Conservation (phyloP, 768 basidiomycete species). For the Russula olivacea region DNA sequence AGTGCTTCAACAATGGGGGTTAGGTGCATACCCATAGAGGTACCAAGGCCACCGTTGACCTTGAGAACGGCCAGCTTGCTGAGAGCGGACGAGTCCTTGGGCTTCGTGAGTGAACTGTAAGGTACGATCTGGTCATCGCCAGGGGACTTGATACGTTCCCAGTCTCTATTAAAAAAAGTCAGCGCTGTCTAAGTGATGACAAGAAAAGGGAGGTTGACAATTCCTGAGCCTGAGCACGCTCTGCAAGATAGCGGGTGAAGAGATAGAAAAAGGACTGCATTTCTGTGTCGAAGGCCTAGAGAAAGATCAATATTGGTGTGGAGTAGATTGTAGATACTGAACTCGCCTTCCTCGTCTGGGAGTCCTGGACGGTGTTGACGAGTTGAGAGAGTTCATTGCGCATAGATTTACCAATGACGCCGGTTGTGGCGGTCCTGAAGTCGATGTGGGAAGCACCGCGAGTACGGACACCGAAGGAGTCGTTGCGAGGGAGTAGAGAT, state of each 20-base stretch:
- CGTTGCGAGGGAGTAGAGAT: conserved; percentile 50
- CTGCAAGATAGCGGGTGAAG: conserved; percentile 89
- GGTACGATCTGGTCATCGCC: conserved; percentile 56
- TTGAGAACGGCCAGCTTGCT: conserved; percentile 72
- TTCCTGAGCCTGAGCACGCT: conserved; percentile 80
- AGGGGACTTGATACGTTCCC: conserved; percentile 53
- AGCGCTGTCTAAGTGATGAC: not conserved
- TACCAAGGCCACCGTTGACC: conserved; percentile 71
- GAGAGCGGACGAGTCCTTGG: conserved; percentile 45
- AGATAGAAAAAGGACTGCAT: conserved; percentile 96
- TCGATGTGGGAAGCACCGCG: conserved; percentile 81
- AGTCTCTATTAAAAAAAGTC: conserved; percentile 28
- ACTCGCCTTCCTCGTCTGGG: conserved; percentile 71
- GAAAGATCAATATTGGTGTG: conserved; percentile 4
- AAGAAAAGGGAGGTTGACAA: conserved; percentile 46
- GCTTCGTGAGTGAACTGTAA: conserved; percentile 47
- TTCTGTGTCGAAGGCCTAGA: conserved; percentile 84
- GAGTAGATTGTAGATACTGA: conserved; percentile 7
- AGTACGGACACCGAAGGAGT: conserved; percentile 64
- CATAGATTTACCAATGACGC: conserved; percentile 81
- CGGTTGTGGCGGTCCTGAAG: conserved; percentile 90
- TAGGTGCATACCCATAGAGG: conserved; percentile 46
- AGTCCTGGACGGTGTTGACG: conserved; percentile 79
- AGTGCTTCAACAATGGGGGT: not conserved
- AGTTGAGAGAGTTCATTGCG: conserved; percentile 95